Base-by-base conservation (phyloP, 2,329 filamentous ascomycete species). In the Neofusicoccum sp. region DNA sequence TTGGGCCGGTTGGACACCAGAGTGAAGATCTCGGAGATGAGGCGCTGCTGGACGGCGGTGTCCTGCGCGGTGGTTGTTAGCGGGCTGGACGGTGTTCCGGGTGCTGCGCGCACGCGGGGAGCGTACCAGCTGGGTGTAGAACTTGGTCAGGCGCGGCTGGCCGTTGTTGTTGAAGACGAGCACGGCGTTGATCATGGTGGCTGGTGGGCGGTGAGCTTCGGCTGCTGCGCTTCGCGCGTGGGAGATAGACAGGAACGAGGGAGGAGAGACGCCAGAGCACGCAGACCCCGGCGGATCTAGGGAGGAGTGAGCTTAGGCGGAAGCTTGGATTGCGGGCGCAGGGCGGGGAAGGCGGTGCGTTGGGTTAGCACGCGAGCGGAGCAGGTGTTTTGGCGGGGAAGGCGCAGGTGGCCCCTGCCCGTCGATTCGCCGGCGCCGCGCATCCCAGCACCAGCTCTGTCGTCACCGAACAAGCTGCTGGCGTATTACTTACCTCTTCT, bases 151-250 rank as follows among this genome's bases (percentile, higher is more conserved):
- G 62, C 95, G 90, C 41, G 95, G 94, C 79, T 99, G 94, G 67
- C 95, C 95, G 71, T 94, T 92, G 81, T 97, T 97, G 75, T 99
- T 99, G 84, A 99, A 99, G 76, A 99, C 94, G 68, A 99, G 84
- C 66, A 99, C 94, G 36, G 96, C 95, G 83, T 97, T 99, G 78
- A 99, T 98, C 95, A 99, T 99, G 69, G 64, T 66, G 66, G 39
- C 49, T 22, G 58, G 4, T 9, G 54, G 9, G 54, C 14, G 14
- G 65, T 64, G 41, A 44, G 44, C 22, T n/a, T 22, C 16, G 39
- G 54, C 39, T 22, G 31, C 8, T 39, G 39, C 36, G 39, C 44
- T 49, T 11, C 33, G 56, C 33, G 43, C 22, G 22, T 14, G 16
- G 31, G 36, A 60, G 34, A 36, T 14, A 33, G n/a, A 36, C 14